Percentiles rank a stretch among this genome's conserved stretches.
phyloP scores from a whole-genome alignment of 1,284 basidiomycete species.

The Schizophyllum amplum region DNA sequence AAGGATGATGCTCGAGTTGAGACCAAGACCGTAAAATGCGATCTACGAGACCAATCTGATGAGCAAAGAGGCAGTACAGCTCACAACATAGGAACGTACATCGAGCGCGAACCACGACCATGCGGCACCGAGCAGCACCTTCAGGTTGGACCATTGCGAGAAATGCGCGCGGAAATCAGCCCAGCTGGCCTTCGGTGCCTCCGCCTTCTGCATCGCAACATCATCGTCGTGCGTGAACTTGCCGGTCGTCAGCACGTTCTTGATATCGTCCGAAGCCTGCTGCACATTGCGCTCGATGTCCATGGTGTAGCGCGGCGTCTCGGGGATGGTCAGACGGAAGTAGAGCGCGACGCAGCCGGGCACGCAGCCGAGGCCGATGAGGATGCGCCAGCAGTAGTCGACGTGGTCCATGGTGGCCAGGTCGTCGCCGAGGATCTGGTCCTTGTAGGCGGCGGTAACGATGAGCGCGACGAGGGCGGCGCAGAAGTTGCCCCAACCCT shows the following conservation, averaged over 20 bases:
- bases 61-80: too few relatives aligned
- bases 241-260: constrained; percentile 53
- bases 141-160: constrained; percentile 54
- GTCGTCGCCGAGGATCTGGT: constrained; percentile 42
- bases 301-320: constrained; percentile 84
- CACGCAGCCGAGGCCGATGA: constrained; percentile 65
- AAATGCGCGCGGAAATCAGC: constrained; percentile 61
- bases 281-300: constrained; percentile 81
- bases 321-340: constrained; percentile 72
- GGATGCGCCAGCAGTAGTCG: constrained; percentile 61
- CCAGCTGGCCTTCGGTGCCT: constrained; percentile 57
- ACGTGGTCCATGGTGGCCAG: constrained; percentile 34
- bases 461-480: constrained; percentile 67
- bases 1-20: constrained; percentile 69
- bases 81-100: constrained; percentile 25
- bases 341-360: constrained; percentile 64
- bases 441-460: constrained; percentile 64
- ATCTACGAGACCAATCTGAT: constrained; percentile 41
- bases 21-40: constrained; percentile 79
- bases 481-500: constrained; percentile 67
- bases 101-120: constrained; percentile 78
- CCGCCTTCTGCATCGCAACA: constrained; percentile 45
- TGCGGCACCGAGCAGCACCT: constrained; percentile 53
- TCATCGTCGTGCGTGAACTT: constrained; percentile 47
- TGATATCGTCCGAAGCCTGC: constrained; percentile 62